A percentile compares a stretch with the other conserved stretches of the same genome.
Conservation (phyloP, 306 rosid genomes). For the Rosa persica region DNA sequence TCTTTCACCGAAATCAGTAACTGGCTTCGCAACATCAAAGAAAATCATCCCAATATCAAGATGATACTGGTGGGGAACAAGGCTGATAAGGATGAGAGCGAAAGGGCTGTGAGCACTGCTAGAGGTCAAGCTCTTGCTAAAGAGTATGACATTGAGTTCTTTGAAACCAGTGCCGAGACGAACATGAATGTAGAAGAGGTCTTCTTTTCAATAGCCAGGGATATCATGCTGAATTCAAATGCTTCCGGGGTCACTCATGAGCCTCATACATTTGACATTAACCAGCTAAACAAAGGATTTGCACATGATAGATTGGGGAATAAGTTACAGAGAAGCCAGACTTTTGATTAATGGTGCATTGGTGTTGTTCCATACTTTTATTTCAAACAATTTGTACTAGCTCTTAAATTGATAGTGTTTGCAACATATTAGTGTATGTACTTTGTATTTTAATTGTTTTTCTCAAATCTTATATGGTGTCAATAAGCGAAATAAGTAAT, state of each 20-base stretch:
- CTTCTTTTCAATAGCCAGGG: conserved; percentile 79
- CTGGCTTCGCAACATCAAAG: conserved; percentile 82
- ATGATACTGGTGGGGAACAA: conserved; percentile 78
- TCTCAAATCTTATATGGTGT: too few relatives aligned
- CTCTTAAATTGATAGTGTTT: too few relatives aligned
- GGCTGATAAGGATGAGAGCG: conserved; percentile 86
- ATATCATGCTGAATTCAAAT: conserved; percentile 63
- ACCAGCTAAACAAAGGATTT: conserved; percentile 14
- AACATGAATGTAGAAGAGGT: conserved; percentile 85
- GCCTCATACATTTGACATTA: conserved; percentile 68
- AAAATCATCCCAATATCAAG: conserved; percentile 24
- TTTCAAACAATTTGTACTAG: too few relatives aligned
- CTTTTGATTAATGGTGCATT: neutral
- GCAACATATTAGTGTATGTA: too few relatives aligned
- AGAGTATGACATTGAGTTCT: conserved; percentile 80
- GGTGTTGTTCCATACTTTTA: too few relatives aligned
- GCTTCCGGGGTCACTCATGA: conserved; percentile 54
- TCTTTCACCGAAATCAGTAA: conserved; percentile 78
- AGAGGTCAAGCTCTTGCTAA: conserved; percentile 89
- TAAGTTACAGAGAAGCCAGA: too few relatives aligned
- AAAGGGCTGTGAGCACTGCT: conserved; percentile 75
- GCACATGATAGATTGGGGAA: neutral
- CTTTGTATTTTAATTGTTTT: too few relatives aligned
- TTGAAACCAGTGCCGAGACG: conserved; percentile 85
- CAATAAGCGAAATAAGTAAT: too few relatives aligned